These are phyloP conservation scores for Didymella arachidicola DNA, from an alignment of 2,329 filamentous ascomycete genomes.

Conservation along the genomic window DNA sequence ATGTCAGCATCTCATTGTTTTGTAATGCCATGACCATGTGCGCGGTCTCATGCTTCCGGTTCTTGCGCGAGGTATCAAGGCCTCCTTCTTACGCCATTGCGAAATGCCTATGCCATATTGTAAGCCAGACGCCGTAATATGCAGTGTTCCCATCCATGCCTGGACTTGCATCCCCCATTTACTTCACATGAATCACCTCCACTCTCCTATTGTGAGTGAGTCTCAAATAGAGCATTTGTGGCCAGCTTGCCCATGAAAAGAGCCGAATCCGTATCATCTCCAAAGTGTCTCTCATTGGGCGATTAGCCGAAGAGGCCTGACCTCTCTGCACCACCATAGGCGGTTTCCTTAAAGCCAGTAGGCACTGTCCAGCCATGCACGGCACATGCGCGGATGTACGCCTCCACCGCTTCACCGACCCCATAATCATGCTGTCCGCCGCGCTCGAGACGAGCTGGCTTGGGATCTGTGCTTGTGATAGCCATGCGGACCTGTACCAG, in stretches of 20 bases:
- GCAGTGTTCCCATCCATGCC: neutral
- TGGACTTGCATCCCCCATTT: too few relatives aligned
- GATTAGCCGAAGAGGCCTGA: neutral
- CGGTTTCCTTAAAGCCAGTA: conserved; percentile 63
- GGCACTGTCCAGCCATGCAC: conserved; percentile 79
- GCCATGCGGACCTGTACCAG: conserved; percentile 82
- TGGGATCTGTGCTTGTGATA: conserved; percentile 71
- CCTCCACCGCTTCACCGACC: conserved; percentile 74
- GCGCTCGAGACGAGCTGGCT: conserved; percentile 71
- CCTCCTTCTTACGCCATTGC: neutral
- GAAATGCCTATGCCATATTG: neutral
- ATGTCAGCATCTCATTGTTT: neutral
- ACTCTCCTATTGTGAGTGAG: neutral
- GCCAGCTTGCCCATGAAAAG: neutral
- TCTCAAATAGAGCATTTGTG: neutral
- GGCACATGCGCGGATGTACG: conserved; percentile 72
- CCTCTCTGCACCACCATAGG: conserved; percentile 40
- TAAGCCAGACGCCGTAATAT: conserved; percentile 3
- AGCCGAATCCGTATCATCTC: too few relatives aligned
- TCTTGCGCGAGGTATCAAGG: neutral
- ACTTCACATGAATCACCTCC: neutral
- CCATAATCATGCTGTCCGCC: conserved; percentile 63
- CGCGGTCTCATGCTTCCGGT: neutral
- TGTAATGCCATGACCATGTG: neutral
- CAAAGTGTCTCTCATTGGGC: neutral